These are phyloP conservation scores for Serendipita vermifera DNA, from an alignment of 768 basidiomycete genomes.

Conservation along the genomic window DNA sequence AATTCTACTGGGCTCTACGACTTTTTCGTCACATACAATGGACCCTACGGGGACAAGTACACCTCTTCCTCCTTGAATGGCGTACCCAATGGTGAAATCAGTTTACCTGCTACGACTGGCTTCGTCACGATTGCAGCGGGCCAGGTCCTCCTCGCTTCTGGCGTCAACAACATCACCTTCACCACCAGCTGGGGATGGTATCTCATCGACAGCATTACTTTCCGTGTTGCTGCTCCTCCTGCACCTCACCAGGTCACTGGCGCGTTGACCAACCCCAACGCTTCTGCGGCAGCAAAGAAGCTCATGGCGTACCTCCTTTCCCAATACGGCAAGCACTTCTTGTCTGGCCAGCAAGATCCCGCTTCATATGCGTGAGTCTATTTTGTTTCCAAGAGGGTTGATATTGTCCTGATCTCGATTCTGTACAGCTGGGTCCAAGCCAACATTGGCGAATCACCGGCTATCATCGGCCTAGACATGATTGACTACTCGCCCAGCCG, in stretches of 20 bases:
- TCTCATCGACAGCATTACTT: constrained; percentile 10
- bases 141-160: constrained; percentile 11
- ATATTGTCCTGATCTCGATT: not conserved
- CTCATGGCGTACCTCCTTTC: constrained; percentile 7
- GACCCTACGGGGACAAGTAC: constrained; percentile 3
- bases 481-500: constrained; percentile 14
- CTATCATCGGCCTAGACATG: constrained; percentile 13
- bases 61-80: not conserved
- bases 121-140: constrained; percentile 9
- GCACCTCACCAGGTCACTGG: constrained; percentile 13
- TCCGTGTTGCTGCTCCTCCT: constrained; percentile 8
- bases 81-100: not conserved
- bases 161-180: constrained; percentile 11
- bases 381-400: too few relatives aligned
- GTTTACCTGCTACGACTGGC: not conserved
- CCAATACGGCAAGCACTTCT: constrained; percentile 13
- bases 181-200: constrained; percentile 14
- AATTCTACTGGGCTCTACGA: not conserved
- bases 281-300: constrained; percentile 2
- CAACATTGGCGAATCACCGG: constrained; percentile 14
- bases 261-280: constrained; percentile 6
- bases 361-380: constrained; percentile 6
- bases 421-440: constrained; percentile 8
- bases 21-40: not conserved
- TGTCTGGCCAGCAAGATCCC: constrained; percentile 13